Base-by-base conservation (phyloP, 2,329 filamentous ascomycete genomes). In the Cordyceps pruinosa region DNA sequence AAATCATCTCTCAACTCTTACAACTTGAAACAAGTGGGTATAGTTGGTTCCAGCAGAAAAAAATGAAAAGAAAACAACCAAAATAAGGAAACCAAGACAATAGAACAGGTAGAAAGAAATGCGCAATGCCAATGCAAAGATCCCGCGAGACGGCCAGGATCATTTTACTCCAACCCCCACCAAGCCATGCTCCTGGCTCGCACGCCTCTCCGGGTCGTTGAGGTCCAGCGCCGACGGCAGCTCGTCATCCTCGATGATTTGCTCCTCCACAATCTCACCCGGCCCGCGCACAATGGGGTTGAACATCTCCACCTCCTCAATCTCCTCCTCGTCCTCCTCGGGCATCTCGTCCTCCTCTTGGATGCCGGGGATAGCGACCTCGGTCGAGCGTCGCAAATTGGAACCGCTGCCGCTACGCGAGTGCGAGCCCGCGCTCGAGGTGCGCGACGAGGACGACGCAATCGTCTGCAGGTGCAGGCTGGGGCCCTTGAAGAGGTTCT, bases 401-500 rank as follows among this genome's bases (percentile, higher is more conserved):
- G 75, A 82, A 3, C 84, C 80, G 64, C 87, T 90, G 2, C 80
- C 80, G 70, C 75, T 86, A 58, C 80, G 77, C 70, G 79, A 74
- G 64, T 81, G 73, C 55, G 76, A 70, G 23, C 71, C 69, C 7
- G 70, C 30, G 60, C 70, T n/a, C 66, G 73, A 54, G 7, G 28
- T 44, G 5, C 45, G 34, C 35, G 44, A 56, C 21, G 53, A n/a
- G n/a, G n/a, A 46, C 2, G 42, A 56, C 19, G 76, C 77, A 47
- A 85, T 75, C 1, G 51, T 55, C 25, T 45, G 54, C 35, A 56
- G 28, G 61, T 81, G 80, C 30, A 87, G 73, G 71, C 84, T 85
- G 0, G 90, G 90, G 0, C 90, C 90, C 68, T 93, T 93, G 75
- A 95, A 94, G 2, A 92, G 70, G 57, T 84, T 90, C 58, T 88